phyloP scores from a whole-genome alignment of 148 eudicot genomes.

The Rhododendron molle region DNA sequence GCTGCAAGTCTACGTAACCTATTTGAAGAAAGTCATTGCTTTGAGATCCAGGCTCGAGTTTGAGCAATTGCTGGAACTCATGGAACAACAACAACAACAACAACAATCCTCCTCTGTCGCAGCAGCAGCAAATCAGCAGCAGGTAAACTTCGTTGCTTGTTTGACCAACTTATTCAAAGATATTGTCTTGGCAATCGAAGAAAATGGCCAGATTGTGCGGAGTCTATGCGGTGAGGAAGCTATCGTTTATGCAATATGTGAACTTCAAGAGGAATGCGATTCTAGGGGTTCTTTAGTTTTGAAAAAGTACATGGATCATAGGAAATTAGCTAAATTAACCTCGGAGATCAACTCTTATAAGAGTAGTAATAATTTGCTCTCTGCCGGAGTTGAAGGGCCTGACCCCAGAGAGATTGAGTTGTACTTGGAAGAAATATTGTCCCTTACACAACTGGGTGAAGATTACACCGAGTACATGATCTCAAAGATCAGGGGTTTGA shows the following conservation, averaged over 20 bases:
- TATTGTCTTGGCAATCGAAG: conserved; percentile 89
- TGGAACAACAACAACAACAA: conserved; percentile 30
- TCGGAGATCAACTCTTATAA: conserved; percentile 86
- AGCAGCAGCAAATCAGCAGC: conserved; percentile 17
- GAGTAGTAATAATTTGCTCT: conserved; percentile 48
- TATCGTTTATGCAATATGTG: conserved; percentile 84
- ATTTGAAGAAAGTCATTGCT: conserved; percentile 74
- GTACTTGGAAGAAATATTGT: conserved; percentile 77
- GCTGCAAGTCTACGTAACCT: conserved; percentile 74
- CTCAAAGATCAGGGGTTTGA: conserved; percentile 80
- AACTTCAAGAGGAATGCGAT: conserved; percentile 95
- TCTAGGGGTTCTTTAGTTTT: conserved; percentile 69
- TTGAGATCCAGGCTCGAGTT: conserved; percentile 79
- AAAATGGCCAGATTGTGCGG: conserved; percentile 69
- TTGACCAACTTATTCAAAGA: conserved; percentile 87
- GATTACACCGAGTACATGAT: conserved; percentile 88
- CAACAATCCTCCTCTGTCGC: neutral
- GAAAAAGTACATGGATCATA: conserved; percentile 82
- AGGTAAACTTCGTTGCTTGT: conserved; percentile 65
- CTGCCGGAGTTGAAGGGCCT: conserved; percentile 85
- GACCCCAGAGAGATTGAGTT: conserved; percentile 91
- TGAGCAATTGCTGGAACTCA: conserved; percentile 65
- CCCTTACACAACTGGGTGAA: conserved; percentile 83
- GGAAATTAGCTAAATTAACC: conserved; percentile 67
- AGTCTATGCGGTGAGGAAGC: conserved; percentile 90